Percentiles rank a stretch among this genome's conserved stretches.
Conservation (phyloP, 208 protist species). For the Plasmodiophora brassicae region DNA sequence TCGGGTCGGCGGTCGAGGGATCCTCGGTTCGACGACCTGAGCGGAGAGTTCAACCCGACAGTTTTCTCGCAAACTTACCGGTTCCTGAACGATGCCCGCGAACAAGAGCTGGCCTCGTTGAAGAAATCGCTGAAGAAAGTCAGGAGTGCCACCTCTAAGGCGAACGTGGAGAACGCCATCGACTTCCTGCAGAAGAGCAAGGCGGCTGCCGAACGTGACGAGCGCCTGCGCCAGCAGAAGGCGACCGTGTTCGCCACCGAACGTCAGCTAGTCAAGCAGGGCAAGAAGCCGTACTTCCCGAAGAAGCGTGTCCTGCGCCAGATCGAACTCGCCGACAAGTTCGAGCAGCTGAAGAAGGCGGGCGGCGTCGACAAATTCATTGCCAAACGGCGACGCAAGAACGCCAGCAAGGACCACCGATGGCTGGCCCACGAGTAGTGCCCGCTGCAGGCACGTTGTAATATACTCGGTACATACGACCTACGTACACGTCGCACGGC, state of each 20-base stretch:
- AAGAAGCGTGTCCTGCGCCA: not conserved
- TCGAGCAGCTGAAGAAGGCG: conserved; percentile 20
- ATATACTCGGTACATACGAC: too few relatives aligned
- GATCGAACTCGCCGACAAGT: conserved; percentile 13
- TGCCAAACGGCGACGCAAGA: conserved; percentile 10
- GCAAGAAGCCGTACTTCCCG: conserved; percentile 25
- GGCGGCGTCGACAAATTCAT: conserved; percentile 25
- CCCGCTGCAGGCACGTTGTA: too few relatives aligned
- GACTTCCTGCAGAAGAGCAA: not conserved
- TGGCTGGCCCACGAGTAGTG: conserved; percentile 17
- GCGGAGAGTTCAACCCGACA: not conserved
- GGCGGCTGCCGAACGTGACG: not conserved
- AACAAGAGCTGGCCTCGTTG: not conserved
- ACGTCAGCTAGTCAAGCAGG: not conserved
- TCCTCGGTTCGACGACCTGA: conserved; percentile 16
- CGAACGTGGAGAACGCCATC: not conserved
- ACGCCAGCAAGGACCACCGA: not conserved
- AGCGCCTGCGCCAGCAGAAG: not conserved
- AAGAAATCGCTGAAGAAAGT: conserved; percentile 8
- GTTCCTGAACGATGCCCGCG: not conserved
- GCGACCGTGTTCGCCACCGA: not conserved
- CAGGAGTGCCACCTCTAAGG: not conserved
- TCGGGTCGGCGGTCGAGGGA: not conserved
- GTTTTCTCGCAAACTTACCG: not conserved
- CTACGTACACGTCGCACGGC: too few relatives aligned